Percentiles rank a stretch among this genome's conserved stretches.
Conservation (phyloP, 257 asterid genomes). For the Scutellaria galericulata region DNA sequence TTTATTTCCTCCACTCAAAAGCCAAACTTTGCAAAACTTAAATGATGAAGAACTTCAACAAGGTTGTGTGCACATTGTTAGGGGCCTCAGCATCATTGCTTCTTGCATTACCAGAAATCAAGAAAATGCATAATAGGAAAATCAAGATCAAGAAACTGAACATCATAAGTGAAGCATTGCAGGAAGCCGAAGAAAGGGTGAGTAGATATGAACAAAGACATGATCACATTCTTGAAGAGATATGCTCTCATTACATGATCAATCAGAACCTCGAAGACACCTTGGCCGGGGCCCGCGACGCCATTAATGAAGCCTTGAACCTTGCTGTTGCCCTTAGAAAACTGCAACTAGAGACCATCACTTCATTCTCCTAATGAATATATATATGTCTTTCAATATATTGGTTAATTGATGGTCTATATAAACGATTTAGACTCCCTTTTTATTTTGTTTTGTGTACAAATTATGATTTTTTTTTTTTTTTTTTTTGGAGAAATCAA, state of each 20-base stretch:
- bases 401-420: too few species aligned
- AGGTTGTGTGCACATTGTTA: slow-evolving; percentile 19
- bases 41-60: slow-evolving; percentile 14
- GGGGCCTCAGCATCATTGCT: slow-evolving; percentile 33
- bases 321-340: slow-evolving; percentile 11
- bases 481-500: too few species aligned
- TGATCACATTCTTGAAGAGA: slow-evolving; percentile 45
- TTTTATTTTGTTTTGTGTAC: too few species aligned
- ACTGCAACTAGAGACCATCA: slow-evolving; percentile 27
- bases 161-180: slow-evolving; percentile 28
- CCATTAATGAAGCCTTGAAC: slow-evolving; percentile 30
- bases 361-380: not conserved
- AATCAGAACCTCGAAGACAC: slow-evolving; percentile 50
- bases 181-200: slow-evolving; percentile 32
- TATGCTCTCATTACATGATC: slow-evolving; percentile 50
- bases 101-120: slow-evolving; percentile 24
- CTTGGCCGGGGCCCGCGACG: slow-evolving; percentile 46
- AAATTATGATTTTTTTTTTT: too few species aligned
- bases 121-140: slow-evolving; percentile 23
- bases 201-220: slow-evolving; percentile 51
- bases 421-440: too few species aligned
- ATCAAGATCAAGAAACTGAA: slow-evolving; percentile 3
- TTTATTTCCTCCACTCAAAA: not conserved
- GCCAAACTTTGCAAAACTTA: not conserved
- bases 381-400: too few species aligned